These are phyloP conservation scores for Alternaria sp. DNA, from an alignment of 2,329 filamentous ascomycete species.

Conservation along the genomic window DNA sequence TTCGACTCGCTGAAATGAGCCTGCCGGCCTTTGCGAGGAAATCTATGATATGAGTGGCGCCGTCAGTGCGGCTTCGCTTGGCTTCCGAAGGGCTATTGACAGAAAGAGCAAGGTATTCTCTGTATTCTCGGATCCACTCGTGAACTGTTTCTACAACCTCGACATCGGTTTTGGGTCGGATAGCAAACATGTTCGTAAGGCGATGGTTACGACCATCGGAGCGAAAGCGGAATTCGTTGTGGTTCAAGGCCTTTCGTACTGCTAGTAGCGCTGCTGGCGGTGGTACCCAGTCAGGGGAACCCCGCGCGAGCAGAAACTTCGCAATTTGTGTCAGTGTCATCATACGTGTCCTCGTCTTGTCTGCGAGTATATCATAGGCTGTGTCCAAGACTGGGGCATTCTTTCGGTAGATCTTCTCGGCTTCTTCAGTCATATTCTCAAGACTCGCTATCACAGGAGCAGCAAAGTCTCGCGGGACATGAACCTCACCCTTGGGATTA, in stretches of 20 bases:
- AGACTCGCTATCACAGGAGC: slow-evolving; percentile 54
- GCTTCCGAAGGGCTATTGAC: slow-evolving; percentile 3
- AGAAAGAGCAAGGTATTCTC: slow-evolving; percentile 52
- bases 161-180: slow-evolving; percentile 64
- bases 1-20: slow-evolving; percentile 50
- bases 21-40: slow-evolving; percentile 52
- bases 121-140: slow-evolving; percentile 60
- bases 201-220: slow-evolving; percentile 58
- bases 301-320: slow-evolving; percentile 46
- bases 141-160: slow-evolving; percentile 59
- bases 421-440: slow-evolving; percentile 51
- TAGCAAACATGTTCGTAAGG: slow-evolving; percentile 66
- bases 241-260: slow-evolving; percentile 68
- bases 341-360: slow-evolving; percentile 52
- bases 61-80: slow-evolving; percentile 11
- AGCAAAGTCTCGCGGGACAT: slow-evolving; percentile 55
- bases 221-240: slow-evolving; percentile 67
- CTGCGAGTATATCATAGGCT: slow-evolving; percentile 56
- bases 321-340: slow-evolving; percentile 58
- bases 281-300: slow-evolving; percentile 35
- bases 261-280: slow-evolving; percentile 66
- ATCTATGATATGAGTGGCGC: slow-evolving; percentile 37
- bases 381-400: slow-evolving; percentile 56
- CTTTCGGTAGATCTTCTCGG: slow-evolving; percentile 56
- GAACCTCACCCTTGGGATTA: slow-evolving; percentile 40